These are phyloP conservation scores for Pulveroboletus sp. DNA, from an alignment of 1,284 basidiomycete genomes.

Conservation along the genomic window DNA sequence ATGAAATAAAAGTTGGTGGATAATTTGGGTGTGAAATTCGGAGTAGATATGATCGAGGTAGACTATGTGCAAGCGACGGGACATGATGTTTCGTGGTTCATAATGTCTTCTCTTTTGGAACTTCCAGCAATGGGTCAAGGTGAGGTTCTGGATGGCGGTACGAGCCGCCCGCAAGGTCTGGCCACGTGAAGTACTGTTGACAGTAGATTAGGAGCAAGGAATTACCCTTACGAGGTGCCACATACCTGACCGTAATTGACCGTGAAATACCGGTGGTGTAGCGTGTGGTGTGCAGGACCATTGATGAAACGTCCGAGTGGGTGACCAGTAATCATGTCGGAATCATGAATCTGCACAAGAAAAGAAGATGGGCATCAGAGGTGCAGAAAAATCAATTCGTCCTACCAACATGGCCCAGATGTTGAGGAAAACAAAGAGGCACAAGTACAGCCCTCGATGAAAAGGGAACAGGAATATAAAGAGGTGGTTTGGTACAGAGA, in stretches of 20 bases:
- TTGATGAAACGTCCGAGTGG: slow-evolving; percentile 91
- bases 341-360: slow-evolving; percentile 86
- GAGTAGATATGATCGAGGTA: no score
- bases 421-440: slow-evolving; percentile 86
- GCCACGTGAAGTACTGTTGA: slow-evolving; percentile 92
- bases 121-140: slow-evolving; percentile 85
- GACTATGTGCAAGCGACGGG: no score
- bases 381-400: background rate
- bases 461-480: slow-evolving; percentile 93
- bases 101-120: slow-evolving; percentile 44
- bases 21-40: no score
- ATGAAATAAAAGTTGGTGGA: no score
- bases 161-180: slow-evolving; percentile 81
- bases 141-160: slow-evolving; percentile 85
- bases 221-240: background rate
- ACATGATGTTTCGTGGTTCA: slow-evolving; percentile 12
- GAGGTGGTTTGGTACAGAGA: slow-evolving; percentile 93
- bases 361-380: slow-evolving; percentile 7
- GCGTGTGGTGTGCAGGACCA: slow-evolving; percentile 95
- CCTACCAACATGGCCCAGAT: slow-evolving; percentile 86
- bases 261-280: slow-evolving; percentile 95
- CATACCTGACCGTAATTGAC: slow-evolving; percentile 82
- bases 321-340: slow-evolving; percentile 98
- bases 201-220: slow-evolving; percentile 11
- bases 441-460: slow-evolving; percentile 81